These are phyloP conservation scores for Symbiodinium natans DNA, from an alignment of 73 alveolate genomes.

Conservation along the genomic window DNA sequence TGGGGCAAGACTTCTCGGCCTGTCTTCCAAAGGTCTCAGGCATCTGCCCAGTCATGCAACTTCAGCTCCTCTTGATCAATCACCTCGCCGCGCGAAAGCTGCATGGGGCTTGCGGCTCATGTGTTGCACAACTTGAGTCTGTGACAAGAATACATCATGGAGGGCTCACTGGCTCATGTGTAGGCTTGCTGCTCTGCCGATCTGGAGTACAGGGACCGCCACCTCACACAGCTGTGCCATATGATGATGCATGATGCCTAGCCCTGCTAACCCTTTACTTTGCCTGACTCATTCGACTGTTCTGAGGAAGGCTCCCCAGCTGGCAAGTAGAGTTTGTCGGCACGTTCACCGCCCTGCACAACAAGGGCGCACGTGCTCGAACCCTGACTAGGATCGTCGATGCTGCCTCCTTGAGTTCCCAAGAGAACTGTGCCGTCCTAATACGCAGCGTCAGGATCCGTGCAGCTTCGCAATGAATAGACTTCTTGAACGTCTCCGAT, in stretches of 20 bases:
- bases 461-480: not conserved
- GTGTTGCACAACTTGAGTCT: too few species aligned
- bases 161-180: not conserved
- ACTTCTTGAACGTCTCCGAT: not conserved
- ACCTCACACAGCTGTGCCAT: slow-evolving; percentile 25
- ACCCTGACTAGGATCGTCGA: not conserved
- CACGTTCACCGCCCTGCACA: not conserved
- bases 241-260: too few species aligned
- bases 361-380: not conserved
- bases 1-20: not conserved
- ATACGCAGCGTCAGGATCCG: not conserved
- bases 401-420: slow-evolving; percentile 62
- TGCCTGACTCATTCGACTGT: too few species aligned
- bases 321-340: slow-evolving; percentile 77
- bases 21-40: not conserved
- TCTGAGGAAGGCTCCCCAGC: slow-evolving; percentile 13
- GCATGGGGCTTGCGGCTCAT: too few species aligned
- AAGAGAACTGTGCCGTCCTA: slow-evolving; percentile 79
- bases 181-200: slow-evolving; percentile 23
- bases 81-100: slow-evolving; percentile 51
- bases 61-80: slow-evolving; percentile 75
- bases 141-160: too few species aligned
- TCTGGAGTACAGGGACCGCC: slow-evolving; percentile 75
- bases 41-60: slow-evolving; percentile 63
- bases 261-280: too few species aligned